phyloP scores from a whole-genome alignment of 257 asterid species.

The Jasminum sambac region DNA sequence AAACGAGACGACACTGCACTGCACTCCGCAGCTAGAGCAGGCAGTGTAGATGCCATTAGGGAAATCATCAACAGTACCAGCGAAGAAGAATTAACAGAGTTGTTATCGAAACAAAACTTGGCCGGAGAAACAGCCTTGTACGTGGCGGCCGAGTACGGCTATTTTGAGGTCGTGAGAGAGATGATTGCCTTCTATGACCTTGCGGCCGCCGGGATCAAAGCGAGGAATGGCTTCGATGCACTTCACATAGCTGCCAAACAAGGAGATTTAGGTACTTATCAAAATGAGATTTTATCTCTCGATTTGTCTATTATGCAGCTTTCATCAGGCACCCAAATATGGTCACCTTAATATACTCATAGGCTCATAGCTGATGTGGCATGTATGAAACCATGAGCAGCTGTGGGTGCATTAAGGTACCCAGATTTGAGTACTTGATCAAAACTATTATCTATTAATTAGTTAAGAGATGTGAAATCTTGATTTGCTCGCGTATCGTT shows the following conservation, averaged over 20 bases:
- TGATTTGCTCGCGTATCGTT: conserved; percentile 14
- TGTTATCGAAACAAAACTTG: conserved; percentile 41
- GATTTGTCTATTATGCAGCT: background rate
- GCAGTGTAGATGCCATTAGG: conserved; percentile 30
- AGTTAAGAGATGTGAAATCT: background rate
- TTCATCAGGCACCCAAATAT: too few species aligned
- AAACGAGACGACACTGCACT: conserved; percentile 44
- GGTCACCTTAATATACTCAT: too few species aligned
- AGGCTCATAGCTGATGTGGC: too few species aligned
- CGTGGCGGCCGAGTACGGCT: conserved; percentile 54
- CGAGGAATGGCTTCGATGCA: conserved; percentile 52
- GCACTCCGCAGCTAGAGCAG: conserved; percentile 51
- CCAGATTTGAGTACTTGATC: too few species aligned
- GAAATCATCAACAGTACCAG: conserved; percentile 17
- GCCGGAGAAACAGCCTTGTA: conserved; percentile 47
- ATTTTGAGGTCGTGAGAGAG: conserved; percentile 39
- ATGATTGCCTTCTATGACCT: conserved; percentile 42
- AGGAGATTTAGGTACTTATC: conserved; percentile 49
- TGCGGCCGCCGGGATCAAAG: conserved; percentile 50
- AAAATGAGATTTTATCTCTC: background rate
- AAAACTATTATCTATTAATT: background rate
- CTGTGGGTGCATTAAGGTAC: too few species aligned
- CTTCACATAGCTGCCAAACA: conserved; percentile 58
- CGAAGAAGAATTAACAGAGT: conserved; percentile 35
- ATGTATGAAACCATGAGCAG: too few species aligned